Percentiles rank a stretch among this genome's conserved stretches.
phyloP scores from a whole-genome alignment of 495 filamentous ascomycete genomes.

The Geopyxis carbonaria region DNA sequence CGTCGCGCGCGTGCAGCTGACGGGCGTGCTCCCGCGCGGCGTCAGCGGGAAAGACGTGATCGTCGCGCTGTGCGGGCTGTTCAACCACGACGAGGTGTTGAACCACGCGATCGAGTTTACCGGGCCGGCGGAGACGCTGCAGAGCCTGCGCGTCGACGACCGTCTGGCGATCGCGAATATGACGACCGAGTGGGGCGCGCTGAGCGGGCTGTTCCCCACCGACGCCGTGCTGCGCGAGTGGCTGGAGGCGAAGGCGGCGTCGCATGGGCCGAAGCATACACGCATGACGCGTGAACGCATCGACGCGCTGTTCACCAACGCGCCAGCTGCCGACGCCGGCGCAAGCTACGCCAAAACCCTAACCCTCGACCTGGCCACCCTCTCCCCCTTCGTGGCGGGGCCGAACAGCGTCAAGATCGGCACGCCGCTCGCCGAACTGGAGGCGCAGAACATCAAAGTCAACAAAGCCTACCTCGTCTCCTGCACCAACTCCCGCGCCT shows the following conservation, averaged over 20 bases:
- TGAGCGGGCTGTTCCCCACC: slow-evolving; percentile 70
- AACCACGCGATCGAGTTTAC: slow-evolving; percentile 89
- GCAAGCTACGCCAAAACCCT: slow-evolving; percentile 73
- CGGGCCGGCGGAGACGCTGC: slow-evolving; percentile 60
- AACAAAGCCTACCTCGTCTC: slow-evolving; percentile 82
- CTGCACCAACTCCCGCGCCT: slow-evolving; percentile 76
- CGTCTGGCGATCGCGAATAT: slow-evolving; percentile 82
- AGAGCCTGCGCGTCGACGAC: slow-evolving; percentile 57
- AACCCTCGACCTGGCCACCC: slow-evolving; percentile 57
- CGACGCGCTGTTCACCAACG: slow-evolving; percentile 50
- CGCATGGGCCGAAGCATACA: slow-evolving; percentile 28
- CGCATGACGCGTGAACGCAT: slow-evolving; percentile 53
- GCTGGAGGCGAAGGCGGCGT: slow-evolving; percentile 60
- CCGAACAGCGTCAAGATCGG: slow-evolving; percentile 84
- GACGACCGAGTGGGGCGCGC: slow-evolving; percentile 88
- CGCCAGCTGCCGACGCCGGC: slow-evolving; percentile 51
- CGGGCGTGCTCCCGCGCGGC: slow-evolving; percentile 54
- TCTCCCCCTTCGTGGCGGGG: slow-evolving; percentile 74
- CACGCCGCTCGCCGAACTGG: slow-evolving; percentile 61
- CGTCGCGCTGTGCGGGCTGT: slow-evolving; percentile 70
- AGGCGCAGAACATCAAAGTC: slow-evolving; percentile 51
- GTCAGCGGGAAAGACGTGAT: slow-evolving; percentile 96
- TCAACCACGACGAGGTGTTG: slow-evolving; percentile 77
- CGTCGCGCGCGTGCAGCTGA: slow-evolving; percentile 62
- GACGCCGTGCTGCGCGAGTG: slow-evolving; percentile 57